Evolutionary conservation across 129 eudicot species (phyloP).

Genomic region (Ambrosia trifida): DNA sequence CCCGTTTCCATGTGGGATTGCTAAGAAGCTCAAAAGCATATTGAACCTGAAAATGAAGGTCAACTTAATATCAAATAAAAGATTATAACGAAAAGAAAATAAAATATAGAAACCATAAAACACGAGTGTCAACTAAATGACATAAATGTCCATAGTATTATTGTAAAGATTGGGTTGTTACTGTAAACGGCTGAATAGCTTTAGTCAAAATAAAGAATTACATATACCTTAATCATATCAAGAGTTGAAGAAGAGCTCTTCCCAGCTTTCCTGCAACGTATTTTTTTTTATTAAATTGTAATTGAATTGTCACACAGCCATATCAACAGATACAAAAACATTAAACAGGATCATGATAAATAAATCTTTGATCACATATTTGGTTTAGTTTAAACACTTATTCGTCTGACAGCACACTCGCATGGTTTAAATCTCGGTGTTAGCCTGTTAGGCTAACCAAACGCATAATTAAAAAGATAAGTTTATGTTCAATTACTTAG

Average conservation of each 20-base stretch:
- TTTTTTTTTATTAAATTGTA: slow-evolving; percentile 1
- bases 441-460: not conserved
- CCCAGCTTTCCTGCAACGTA: slow-evolving; percentile 62
- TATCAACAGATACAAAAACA: not conserved
- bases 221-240: slow-evolving; percentile 63
- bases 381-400: not conserved
- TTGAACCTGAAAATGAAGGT: slow-evolving; percentile 44
- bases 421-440: not conserved
- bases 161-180: slow-evolving; percentile 1
- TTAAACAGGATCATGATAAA: not conserved
- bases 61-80: slow-evolving; percentile 8
- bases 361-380: not conserved
- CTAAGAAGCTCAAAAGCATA: slow-evolving; percentile 90
- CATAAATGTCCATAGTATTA: slow-evolving; percentile 6
- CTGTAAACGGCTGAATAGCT: slow-evolving; percentile 6
- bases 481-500: not conserved
- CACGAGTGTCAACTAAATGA: not conserved
- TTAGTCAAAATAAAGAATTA: slow-evolving; percentile 15
- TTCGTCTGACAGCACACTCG: not conserved
- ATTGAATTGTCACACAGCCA: not conserved
- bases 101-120: not conserved
- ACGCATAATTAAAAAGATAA: not conserved
- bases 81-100: not conserved
- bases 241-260: slow-evolving; percentile 42
- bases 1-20: slow-evolving; percentile 79